Base-by-base conservation (phyloP, 345 rosid genomes). In the Microcos paniculata region DNA sequence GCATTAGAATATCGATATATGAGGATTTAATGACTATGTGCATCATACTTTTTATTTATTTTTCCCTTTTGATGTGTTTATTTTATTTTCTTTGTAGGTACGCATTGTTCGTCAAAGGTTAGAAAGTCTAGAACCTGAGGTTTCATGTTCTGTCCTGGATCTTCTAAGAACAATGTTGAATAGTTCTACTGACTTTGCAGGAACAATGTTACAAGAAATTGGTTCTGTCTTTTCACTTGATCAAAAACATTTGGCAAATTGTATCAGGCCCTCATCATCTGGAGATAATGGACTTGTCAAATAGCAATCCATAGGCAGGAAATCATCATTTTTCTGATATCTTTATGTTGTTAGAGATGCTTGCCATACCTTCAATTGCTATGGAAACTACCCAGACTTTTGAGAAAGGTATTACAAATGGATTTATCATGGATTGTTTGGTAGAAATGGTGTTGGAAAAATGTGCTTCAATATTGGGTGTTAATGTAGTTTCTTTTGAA, bases 341-440 rank as follows among this genome's bases (percentile, higher is more conserved):
- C 23, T 31, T 62, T 62, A 62, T 31, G 66, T 16, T 62, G 66
- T 62, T 62, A 18, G n/a, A 16, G 66, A 62, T 62, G 66, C 43
- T 62, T 5, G 12, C 24, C 23, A 62, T 62, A 8, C 66, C 66
- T 38, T 16, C 42, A 6, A 62, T 62, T 62, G 43, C 66, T 62
- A 33, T 2, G 11, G 23, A 62, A 18, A 62, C 66, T 31, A 33
- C 13, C 23, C 23, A 15, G 21, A 40, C 23, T 16, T 62, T 62
- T 62, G 66, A 62, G 66, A 62, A 62, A 62, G 66, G 43, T 62
- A 62, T 62, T 62, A 43, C 66, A 8, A 62, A 62, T 62, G 66
- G 43, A 33, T 62, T 62, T 33, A 33, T 33, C 42, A 31, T n/a
- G 4, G 3, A 62, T 62, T 14, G 8, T 31, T 62, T 33, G 43